A percentile compares a stretch with the other conserved stretches of the same genome.
These are phyloP conservation scores for Cytospora piceicola DNA, from an alignment of 2,329 filamentous ascomycete species.

Conservation along the genomic window DNA sequence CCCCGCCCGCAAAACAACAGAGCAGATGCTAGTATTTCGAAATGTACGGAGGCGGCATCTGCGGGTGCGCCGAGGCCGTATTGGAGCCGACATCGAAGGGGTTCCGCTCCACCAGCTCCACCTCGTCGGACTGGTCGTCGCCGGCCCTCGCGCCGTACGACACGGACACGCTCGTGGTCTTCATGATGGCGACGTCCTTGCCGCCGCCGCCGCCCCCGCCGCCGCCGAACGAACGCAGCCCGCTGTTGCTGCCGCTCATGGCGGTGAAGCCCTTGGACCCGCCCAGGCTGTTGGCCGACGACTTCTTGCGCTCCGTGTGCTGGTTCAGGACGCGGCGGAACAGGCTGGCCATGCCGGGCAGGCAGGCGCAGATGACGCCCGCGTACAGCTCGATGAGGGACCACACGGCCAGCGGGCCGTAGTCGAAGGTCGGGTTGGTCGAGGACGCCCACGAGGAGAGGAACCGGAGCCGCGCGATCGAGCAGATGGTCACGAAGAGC, in stretches of 20 bases:
- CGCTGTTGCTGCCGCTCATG: conserved; percentile 17
- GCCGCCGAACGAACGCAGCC: conserved; percentile 8
- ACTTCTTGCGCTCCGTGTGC: conserved; percentile 31
- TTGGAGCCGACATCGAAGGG: background rate
- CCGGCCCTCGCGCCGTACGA: conserved; percentile 20
- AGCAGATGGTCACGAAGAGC: conserved; percentile 43
- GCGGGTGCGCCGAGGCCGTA: background rate
- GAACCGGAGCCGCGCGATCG: conserved; percentile 43
- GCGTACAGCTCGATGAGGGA: conserved; percentile 48
- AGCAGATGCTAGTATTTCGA: background rate
- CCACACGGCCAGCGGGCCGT: conserved; percentile 48
- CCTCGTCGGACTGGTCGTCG: conserved; percentile 27
- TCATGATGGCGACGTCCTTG: conserved; percentile 21
- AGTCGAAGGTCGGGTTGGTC: conserved; percentile 48
- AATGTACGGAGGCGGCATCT: background rate
- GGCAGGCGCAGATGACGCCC: conserved; percentile 47
- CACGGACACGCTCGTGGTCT: conserved; percentile 28
- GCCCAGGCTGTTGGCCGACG: conserved; percentile 24
- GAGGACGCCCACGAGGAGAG: conserved; percentile 40
- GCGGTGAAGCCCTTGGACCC: conserved; percentile 22
- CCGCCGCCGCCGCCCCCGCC: conserved; percentile 1
- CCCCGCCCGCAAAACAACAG: background rate
- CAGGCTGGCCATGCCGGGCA: conserved; percentile 45
- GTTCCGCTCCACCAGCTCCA: conserved; percentile 28
- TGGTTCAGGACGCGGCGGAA: conserved; percentile 32